Evolutionary conservation across 257 asterid genomes (phyloP), one percentile per base, ranked within the genome.

Genomic region (Jacaranda mimosifolia): DNA sequence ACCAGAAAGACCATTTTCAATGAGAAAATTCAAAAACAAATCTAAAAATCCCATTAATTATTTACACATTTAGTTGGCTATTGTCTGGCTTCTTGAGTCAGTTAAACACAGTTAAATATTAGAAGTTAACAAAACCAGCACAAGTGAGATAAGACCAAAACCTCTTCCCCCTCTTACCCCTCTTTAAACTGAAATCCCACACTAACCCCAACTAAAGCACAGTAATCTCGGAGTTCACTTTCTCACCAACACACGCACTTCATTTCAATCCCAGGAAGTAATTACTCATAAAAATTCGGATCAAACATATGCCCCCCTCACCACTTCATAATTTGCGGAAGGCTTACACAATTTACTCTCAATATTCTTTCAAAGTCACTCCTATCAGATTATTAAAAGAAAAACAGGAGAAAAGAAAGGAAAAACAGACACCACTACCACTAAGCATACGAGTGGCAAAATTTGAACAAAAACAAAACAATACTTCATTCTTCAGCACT

Each of bases 141-240:
- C 67, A 3, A 18, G 11, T 17, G 15, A 57, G 55, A 35, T 17
- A 40, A 38, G 11, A 51, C 19, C 17, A 18, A 3, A 13, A 5
- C 36, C 7, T 13, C 15, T 45, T 35, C 79, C 73, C 40, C 59
- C 46, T 59, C 12, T 36, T 58, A 3, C 32, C 39, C 40, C 35
- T 42, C 32, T 63, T 63, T n/a, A 64, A 8, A 64, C 11, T 35
- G 46, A 62, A 66, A 67, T 55, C 60, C 68, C 17, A 19, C 36
- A 32, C 48, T 15, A 67, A 43, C 2, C 32, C 32, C 63, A 5
- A 42, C 15, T 0, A 56, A 26, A 76, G 69, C 48, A 55, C 18
- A 18, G 51, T n/a, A 45, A 46, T 35, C 51, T 49, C 35, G n/a
- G 38, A 66, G 38, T 52, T 40, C 65, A 39, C 55, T 74, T 52